These are phyloP conservation scores for Mentha longifolia DNA, from an alignment of 257 asterid genomes.

Conservation along the genomic window DNA sequence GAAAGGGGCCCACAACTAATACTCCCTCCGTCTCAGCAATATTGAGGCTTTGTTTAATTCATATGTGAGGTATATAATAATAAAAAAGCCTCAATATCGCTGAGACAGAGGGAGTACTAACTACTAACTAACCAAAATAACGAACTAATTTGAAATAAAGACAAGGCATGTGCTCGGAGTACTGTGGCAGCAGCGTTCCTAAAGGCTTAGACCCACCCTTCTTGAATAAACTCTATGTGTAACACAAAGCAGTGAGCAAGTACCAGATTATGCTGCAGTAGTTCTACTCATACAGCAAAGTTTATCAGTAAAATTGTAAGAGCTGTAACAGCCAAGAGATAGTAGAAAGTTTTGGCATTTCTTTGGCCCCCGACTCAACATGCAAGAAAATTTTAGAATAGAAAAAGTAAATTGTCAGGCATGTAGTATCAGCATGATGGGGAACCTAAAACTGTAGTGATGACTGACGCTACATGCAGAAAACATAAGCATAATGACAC, in stretches of 20 bases:
- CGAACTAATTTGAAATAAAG: too few species aligned
- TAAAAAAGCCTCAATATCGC: too few species aligned
- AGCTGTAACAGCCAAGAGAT: not conserved
- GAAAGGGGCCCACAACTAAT: too few species aligned
- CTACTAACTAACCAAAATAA: too few species aligned
- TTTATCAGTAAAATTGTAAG: conserved; percentile 12
- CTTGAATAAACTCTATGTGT: too few species aligned
- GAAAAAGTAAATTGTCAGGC: not conserved
- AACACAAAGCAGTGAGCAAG: not conserved
- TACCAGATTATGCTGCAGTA: conserved; percentile 20
- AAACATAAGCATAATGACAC: not conserved
- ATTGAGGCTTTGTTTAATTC: too few species aligned
- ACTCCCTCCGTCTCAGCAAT: too few species aligned
- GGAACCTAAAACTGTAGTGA: conserved; percentile 14
- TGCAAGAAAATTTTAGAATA: conserved; percentile 15
- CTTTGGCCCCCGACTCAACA: not conserved
- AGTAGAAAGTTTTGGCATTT: conserved; percentile 10
- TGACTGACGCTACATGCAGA: conserved; percentile 16
- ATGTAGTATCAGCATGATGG: conserved; percentile 9
- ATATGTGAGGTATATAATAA: too few species aligned
- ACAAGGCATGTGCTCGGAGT: too few species aligned
- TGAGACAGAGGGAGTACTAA: too few species aligned
- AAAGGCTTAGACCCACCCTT: too few species aligned
- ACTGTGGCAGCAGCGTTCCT: too few species aligned
- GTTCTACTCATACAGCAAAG: not conserved